phyloP scores from a whole-genome alignment of 2,329 filamentous ascomycete species.

The Diaporthe citriasiana region DNA sequence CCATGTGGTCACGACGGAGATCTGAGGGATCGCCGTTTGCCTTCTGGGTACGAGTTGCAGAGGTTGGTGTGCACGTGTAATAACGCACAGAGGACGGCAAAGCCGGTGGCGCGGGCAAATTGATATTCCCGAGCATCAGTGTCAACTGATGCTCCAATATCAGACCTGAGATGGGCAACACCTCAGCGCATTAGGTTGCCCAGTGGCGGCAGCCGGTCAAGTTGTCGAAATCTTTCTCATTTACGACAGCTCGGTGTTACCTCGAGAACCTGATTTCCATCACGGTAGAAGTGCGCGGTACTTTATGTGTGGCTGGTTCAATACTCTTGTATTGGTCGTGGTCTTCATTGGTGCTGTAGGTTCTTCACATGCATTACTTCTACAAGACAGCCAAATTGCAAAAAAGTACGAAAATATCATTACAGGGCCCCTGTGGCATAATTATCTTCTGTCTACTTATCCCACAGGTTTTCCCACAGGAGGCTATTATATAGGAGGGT shows the following conservation, averaged over 20 bases:
- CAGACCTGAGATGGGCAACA: background rate
- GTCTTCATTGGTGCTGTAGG: background rate
- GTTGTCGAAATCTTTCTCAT: background rate
- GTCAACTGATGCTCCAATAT: background rate
- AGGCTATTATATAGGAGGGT: too few species aligned
- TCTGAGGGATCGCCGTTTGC: background rate
- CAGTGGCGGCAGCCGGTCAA: background rate
- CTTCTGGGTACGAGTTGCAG: background rate
- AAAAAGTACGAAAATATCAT: too few species aligned
- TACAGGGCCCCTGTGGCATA: too few species aligned
- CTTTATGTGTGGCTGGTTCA: background rate
- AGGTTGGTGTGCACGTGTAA: background rate
- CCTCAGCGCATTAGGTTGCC: background rate
- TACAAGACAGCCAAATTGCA: too few species aligned
- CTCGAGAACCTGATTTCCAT: background rate
- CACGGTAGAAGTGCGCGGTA: too few species aligned
- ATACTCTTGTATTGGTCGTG: background rate
- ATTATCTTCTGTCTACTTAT: too few species aligned
- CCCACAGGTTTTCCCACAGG: too few species aligned
- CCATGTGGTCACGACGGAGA: background rate
- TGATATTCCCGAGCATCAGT: background rate
- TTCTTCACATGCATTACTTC: too few species aligned
- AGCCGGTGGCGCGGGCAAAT: background rate
- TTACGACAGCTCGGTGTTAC: background rate
- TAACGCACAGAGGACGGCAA: background rate